A percentile compares a stretch with the other conserved stretches of the same genome.
These are phyloP conservation scores for Dujonia santamariae DNA, from an alignment of 1,139 yeast genomes.

Conservation along the genomic window DNA sequence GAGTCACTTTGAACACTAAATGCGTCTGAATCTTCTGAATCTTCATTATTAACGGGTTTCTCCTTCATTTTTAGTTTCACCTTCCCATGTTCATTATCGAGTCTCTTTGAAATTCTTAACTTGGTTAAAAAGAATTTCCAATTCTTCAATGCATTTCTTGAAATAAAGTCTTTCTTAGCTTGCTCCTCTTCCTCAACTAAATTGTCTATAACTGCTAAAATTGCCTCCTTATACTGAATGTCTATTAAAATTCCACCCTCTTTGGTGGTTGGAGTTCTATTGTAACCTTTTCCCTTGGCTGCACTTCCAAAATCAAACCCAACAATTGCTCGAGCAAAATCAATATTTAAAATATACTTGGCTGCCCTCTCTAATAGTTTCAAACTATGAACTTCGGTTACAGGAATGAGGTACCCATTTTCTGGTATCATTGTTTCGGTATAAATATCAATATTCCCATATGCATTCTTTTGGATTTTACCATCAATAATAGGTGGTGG, in stretches of 20 bases:
- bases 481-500: constrained; percentile 72
- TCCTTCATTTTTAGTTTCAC: constrained; percentile 17
- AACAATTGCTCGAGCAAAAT: constrained; percentile 83
- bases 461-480: constrained; percentile 67
- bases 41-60: not conserved
- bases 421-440: constrained; percentile 77
- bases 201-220: constrained; percentile 53
- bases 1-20: constrained; percentile 9
- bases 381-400: constrained; percentile 26
- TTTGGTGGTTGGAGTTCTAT: constrained; percentile 55
- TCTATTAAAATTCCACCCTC: constrained; percentile 80
- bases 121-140: constrained; percentile 78
- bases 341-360: constrained; percentile 54
- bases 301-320: constrained; percentile 70
- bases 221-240: constrained; percentile 61
- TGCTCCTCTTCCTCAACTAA: constrained; percentile 56
- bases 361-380: constrained; percentile 69
- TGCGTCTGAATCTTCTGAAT: constrained; percentile 8
- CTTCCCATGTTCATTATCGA: constrained; percentile 66
- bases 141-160: constrained; percentile 53
- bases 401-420: constrained; percentile 62
- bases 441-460: constrained; percentile 81
- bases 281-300: constrained; percentile 20
- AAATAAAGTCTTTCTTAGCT: constrained; percentile 41
- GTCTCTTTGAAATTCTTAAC: constrained; percentile 65